Base-by-base conservation (phyloP, 257 asterid genomes). In the Solanum sejunctum region DNA sequence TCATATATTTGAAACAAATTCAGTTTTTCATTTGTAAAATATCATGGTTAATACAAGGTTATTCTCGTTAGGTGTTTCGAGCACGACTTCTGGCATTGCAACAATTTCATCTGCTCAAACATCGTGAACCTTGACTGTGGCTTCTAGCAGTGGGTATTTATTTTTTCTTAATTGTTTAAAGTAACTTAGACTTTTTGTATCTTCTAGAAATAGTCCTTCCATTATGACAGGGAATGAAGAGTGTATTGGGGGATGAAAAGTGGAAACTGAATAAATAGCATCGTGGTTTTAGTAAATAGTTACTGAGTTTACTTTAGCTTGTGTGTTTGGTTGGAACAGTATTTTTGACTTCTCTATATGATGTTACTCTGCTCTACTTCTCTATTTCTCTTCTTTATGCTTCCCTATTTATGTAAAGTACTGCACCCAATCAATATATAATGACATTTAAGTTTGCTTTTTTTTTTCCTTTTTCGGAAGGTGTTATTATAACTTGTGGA, bases 91-190 rank as follows among this genome's bases (percentile, higher is more conserved):
- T 86, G 85, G 92, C 69, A 81, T 84, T 77, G 87, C 93, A 86
- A 88, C 77, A 80, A 88, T 87, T 86, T 81, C 92, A 86, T 86
- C 97, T 83, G 87, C 94, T 86, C 97, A 90, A 89, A 88, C 94
- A 63, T 86, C 98, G 82, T 88, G 97, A 28, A 73, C 90, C 45
- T 84, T 90, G 79, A 92, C 84, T 88, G 91, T 87, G 78, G 86
- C 96, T 87, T 90, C 95, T 64, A 91, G 92, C 85, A 91, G 95
- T 85, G 95, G 97, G 98, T 95, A 85, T 89, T 97, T 87, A 61
- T 84, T 85, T 70, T 60, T 71, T 87, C n/a, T n/a, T n/a, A n/a
- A 67, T 39, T 39, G 52, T 64, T 70, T 70, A 84, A 83, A 47
- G 41, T 70, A 51, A 57, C 57, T 69, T 32, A 80, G 80, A 36